These are phyloP conservation scores for Violaceomyces palustris DNA, from an alignment of 1,284 basidiomycete genomes.

Conservation along the genomic window DNA sequence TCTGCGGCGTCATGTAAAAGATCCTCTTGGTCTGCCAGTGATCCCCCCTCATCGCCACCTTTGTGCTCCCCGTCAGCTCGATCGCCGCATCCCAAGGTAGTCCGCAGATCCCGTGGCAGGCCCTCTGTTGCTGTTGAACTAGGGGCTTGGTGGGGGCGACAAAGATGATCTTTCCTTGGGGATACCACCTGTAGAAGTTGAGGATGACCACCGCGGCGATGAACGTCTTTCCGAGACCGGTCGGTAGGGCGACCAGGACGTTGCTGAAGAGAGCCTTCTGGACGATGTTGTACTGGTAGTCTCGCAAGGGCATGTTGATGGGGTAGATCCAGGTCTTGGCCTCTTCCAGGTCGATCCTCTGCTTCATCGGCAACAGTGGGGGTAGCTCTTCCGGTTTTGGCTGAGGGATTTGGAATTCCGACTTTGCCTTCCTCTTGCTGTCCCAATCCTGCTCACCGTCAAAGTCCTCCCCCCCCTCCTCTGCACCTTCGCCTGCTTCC, in stretches of 20 bases:
- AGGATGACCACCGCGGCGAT: slow-evolving; percentile 92
- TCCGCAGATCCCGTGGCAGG: slow-evolving; percentile 88
- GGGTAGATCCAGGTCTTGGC: slow-evolving; percentile 88
- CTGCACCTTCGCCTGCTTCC: background rate
- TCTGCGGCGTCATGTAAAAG: slow-evolving; percentile 98
- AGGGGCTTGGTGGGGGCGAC: slow-evolving; percentile 93
- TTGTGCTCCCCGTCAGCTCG: slow-evolving; percentile 70
- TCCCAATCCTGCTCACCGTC: slow-evolving; percentile 10
- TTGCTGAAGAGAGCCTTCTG: slow-evolving; percentile 83
- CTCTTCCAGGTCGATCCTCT: slow-evolving; percentile 66
- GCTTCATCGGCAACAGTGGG: slow-evolving; percentile 25
- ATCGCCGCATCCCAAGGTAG: slow-evolving; percentile 81
- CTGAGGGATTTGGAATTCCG: too few species aligned
- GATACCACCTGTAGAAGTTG: slow-evolving; percentile 51
- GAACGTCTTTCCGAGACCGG: slow-evolving; percentile 96
- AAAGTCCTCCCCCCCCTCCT: slow-evolving; percentile 8
- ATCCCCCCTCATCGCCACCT: slow-evolving; percentile 22
- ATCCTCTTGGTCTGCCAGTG: slow-evolving; percentile 79
- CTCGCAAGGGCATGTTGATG: slow-evolving; percentile 76
- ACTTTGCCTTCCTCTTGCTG: too few species aligned
- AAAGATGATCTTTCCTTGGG: slow-evolving; percentile 65
- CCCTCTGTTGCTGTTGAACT: slow-evolving; percentile 79
- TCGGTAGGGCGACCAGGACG: slow-evolving; percentile 88
- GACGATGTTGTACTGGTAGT: slow-evolving; percentile 94
- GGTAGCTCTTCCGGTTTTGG: slow-evolving; percentile 7